phyloP scores from a whole-genome alignment of 2,329 filamentous ascomycete genomes.

The Colletotrichum nymphaeae region DNA sequence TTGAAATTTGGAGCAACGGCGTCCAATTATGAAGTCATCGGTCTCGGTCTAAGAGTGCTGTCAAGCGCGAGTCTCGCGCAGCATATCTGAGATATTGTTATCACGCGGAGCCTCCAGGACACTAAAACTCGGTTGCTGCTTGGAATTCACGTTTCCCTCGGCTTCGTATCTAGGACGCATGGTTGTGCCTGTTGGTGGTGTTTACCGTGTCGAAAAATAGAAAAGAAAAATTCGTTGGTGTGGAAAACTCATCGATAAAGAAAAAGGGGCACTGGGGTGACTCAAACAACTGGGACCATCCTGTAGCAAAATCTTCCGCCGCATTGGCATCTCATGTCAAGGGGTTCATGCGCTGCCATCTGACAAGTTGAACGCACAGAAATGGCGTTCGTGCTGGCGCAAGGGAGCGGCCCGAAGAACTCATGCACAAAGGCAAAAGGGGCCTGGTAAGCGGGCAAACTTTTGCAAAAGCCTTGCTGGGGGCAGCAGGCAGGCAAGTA shows the following conservation, averaged over 20 bases:
- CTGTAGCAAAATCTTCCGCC: background rate
- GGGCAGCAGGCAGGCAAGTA: background rate
- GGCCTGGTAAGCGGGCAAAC: background rate
- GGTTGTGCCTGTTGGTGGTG: background rate
- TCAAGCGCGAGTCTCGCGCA: background rate
- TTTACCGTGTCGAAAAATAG: background rate
- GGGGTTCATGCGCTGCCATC: conserved; percentile 17
- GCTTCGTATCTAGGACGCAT: background rate
- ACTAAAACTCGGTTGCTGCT: background rate
- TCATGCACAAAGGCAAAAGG: background rate
- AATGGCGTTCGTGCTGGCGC: conserved; percentile 6
- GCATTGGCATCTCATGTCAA: conserved; percentile 23
- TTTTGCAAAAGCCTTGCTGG: background rate
- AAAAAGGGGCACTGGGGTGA: background rate
- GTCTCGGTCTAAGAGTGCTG: background rate
- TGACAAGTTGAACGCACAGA: conserved; percentile 8
- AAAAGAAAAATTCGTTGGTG: background rate
- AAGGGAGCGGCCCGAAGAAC: conserved; percentile 10
- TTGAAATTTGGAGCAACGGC: background rate
- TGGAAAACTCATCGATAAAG: background rate
- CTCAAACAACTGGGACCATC: background rate
- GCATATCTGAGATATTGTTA: background rate
- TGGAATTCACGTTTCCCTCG: background rate
- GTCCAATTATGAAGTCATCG: background rate
- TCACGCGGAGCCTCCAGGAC: background rate